These are phyloP conservation scores for Hygrophorus russula DNA, from an alignment of 768 basidiomycete species.

Conservation along the genomic window DNA sequence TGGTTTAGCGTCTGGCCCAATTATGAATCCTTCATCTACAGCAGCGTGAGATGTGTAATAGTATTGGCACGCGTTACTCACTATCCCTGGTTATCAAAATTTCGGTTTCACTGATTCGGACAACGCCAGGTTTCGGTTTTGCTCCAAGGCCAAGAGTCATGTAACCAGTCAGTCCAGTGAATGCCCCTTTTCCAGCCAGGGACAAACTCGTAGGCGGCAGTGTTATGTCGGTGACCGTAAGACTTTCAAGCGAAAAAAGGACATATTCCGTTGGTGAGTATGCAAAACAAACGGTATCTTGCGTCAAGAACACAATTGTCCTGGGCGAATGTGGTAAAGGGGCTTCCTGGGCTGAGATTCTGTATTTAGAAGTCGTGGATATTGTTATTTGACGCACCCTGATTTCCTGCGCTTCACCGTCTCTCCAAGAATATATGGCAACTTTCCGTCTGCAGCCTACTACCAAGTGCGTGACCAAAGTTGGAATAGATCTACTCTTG, in stretches of 20 bases:
- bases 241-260: slow-evolving; percentile 53
- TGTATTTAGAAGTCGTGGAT: neutral
- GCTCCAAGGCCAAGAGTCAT: slow-evolving; percentile 76
- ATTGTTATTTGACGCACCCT: slow-evolving; percentile 35
- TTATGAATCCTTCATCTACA: slow-evolving; percentile 56
- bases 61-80: slow-evolving; percentile 25
- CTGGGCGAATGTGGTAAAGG: slow-evolving; percentile 86
- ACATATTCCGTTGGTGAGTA: slow-evolving; percentile 75
- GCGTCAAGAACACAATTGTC: slow-evolving; percentile 60
- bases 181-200: slow-evolving; percentile 51
- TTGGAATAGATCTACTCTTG: slow-evolving; percentile 41
- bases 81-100: slow-evolving; percentile 71
- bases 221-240: slow-evolving; percentile 45
- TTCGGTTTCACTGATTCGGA: slow-evolving; percentile 47
- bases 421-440: slow-evolving; percentile 78
- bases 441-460: slow-evolving; percentile 82
- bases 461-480: slow-evolving; percentile 62
- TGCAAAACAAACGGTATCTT: slow-evolving; percentile 56
- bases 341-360: slow-evolving; percentile 52
- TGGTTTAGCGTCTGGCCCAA: slow-evolving; percentile 48
- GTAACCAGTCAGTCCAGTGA: slow-evolving; percentile 73
- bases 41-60: slow-evolving; percentile 1
- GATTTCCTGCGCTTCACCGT: slow-evolving; percentile 65
- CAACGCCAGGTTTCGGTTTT: slow-evolving; percentile 56
- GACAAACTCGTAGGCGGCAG: slow-evolving; percentile 34